Evolutionary conservation across 2,329 filamentous ascomycete genomes (phyloP).

Genomic region (Macroventuria anomochaeta): DNA sequence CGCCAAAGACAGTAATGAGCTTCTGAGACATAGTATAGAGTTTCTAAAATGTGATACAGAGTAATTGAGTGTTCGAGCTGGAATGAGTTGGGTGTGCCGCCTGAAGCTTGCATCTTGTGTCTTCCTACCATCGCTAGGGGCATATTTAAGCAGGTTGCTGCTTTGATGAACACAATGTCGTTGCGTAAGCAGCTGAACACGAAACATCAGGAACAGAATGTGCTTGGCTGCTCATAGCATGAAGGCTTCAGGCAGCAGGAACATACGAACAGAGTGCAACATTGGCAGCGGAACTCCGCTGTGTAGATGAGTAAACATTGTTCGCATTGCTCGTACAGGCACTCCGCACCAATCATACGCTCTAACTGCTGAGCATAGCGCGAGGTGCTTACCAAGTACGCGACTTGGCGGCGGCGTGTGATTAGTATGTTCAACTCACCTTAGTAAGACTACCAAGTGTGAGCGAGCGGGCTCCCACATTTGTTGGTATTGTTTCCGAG

Average conservation of each 20-base stretch:
- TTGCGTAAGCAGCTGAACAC: not conserved
- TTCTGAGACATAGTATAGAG: constrained; percentile 16
- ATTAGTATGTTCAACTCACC: not conserved
- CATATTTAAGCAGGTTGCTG: not conserved
- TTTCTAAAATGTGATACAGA: not conserved
- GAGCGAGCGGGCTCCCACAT: too few relatives aligned
- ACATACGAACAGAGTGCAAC: not conserved
- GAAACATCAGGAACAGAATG: too few relatives aligned
- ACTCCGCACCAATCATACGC: not conserved
- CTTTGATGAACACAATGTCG: not conserved
- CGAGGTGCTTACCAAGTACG: not conserved
- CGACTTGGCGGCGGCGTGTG: not conserved
- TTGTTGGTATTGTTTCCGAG: too few relatives aligned
- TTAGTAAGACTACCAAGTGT: not conserved
- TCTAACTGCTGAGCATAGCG: not conserved
- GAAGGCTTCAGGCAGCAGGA: not conserved
- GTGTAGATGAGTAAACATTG: not conserved
- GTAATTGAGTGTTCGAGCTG: not conserved
- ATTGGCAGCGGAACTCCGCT: not conserved
- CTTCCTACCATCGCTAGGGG: too few relatives aligned
- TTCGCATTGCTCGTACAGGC: not conserved
- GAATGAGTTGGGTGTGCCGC: not conserved
- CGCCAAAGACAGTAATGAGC: constrained; percentile 48
- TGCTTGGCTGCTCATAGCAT: not conserved
- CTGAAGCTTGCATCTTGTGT: not conserved